Evolutionary conservation across 2,329 filamentous ascomycete species (phyloP).

Genomic region (Aspergillus brunneoviolaceus): DNA sequence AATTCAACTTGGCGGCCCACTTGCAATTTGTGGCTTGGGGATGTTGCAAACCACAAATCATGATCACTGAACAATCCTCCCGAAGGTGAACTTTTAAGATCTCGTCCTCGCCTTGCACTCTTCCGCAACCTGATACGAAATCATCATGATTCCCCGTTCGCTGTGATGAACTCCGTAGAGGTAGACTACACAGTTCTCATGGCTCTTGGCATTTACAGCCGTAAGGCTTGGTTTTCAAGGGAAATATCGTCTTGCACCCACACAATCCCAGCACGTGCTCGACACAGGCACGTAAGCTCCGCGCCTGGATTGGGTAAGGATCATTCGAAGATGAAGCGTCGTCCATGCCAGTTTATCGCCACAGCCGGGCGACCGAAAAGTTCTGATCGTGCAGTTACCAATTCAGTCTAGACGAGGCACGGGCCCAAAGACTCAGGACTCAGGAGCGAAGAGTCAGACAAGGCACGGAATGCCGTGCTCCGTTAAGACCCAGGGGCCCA

Average conservation of each 20-base stretch:
- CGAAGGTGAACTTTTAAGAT: neutral
- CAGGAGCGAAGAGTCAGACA: slow-evolving; percentile 6
- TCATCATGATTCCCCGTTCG: too few species aligned
- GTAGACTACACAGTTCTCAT: too few species aligned
- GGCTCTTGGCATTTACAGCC: neutral
- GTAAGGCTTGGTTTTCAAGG: neutral
- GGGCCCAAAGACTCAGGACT: neutral
- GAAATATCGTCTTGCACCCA: neutral
- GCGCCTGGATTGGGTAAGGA: neutral
- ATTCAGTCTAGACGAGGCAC: neutral
- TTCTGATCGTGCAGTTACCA: neutral
- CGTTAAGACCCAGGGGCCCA: neutral
- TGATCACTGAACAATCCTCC: neutral
- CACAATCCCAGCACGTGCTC: neutral
- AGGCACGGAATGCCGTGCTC: slow-evolving; percentile 19
- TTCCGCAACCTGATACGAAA: neutral
- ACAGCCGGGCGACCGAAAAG: neutral
- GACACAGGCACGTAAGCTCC: neutral
- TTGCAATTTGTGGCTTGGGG: neutral
- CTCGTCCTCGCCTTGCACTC: neutral
- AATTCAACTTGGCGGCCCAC: neutral
- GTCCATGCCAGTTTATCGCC: neutral
- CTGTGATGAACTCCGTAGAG: too few species aligned
- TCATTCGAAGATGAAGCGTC: neutral
- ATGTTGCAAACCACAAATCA: neutral